phyloP scores from a whole-genome alignment of 2,329 filamentous ascomycete genomes.

The Fusarium keratoplasticum region DNA sequence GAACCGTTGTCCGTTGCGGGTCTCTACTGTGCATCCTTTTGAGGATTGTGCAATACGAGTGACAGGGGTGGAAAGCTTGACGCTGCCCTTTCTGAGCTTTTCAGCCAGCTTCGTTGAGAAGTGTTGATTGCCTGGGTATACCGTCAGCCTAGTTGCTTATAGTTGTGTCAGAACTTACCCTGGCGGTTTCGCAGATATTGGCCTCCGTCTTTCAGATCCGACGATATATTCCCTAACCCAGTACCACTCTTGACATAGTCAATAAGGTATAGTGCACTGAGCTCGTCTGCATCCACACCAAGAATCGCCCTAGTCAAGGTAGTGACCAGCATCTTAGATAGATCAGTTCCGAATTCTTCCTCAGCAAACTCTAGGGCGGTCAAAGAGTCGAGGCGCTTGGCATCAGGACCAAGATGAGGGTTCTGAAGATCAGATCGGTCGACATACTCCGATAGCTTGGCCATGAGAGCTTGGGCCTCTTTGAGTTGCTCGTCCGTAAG shows the following conservation, averaged over 20 bases:
- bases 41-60: conserved; percentile 26
- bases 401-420: no score
- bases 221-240: conserved; percentile 33
- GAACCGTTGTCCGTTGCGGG: conserved; percentile 19
- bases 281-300: neutral
- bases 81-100: conserved; percentile 18
- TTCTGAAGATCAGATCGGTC: no score
- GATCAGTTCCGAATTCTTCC: no score
- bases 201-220: conserved; percentile 34
- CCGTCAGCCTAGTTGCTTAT: neutral
- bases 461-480: no score
- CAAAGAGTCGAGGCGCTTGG: no score
- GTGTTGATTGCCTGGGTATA: conserved; percentile 21
- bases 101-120: conserved; percentile 27
- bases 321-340: no score
- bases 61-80: conserved; percentile 33
- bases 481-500: no score
- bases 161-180: conserved; percentile 4
- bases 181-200: conserved; percentile 42
- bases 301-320: no score
- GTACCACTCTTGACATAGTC: conserved; percentile 34
- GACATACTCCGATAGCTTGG: no score
- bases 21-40: conserved; percentile 20
- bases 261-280: conserved; percentile 36
- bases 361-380: no score